Base-by-base conservation (phyloP, 2,329 filamentous ascomycete genomes). In the Didymosphaeria variabile region DNA sequence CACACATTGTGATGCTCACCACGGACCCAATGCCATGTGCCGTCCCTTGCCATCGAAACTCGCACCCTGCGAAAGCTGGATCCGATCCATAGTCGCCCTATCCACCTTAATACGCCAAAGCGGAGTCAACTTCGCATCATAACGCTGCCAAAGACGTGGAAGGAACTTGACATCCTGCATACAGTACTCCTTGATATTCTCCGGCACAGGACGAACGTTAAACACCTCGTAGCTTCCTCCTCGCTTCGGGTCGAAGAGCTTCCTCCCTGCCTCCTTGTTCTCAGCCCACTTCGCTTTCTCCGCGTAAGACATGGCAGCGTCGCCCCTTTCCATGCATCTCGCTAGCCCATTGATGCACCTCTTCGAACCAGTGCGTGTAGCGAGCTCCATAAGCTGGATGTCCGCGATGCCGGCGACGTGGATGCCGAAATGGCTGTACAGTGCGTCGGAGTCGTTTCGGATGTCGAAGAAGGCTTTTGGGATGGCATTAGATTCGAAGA, bases 391-490 rank as follows among this genome's bases (percentile, higher is more conserved):
- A 13, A 72, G 62, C 60, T 71, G 67, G 8, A 72, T 45, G 42
- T 72, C 64, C 13, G 62, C 36, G 23, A 69, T 52, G 1, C 66
- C 61, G 32, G 62, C 50, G 31, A 71, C 47, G 1, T 45, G 40
- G 32, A 72, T 54, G 45, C 59, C 49, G 54, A 61, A 72, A 49
- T 67, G 71, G 13, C 47, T 17, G 52, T 63, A 71, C 7, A 73
- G 42, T 2, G 70, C 71, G 55, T 73, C 72, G 1, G 70, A 73
- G 55, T 73, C 71, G 53, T 72, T 72, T 7, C 70, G 69, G 10
- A 73, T 62, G 34, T 73, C 70, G 60, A 72, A 74, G 61, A 73
- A 71, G 10, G 63, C 69, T 71, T 72, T 51, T 63, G 44, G 51
- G 31, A 77, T 75, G 0, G 60, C 46, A 32, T 53, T 31, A 8